Base-by-base conservation (phyloP, 2,329 filamentous ascomycete species). In the Sarocladium kiliense region DNA sequence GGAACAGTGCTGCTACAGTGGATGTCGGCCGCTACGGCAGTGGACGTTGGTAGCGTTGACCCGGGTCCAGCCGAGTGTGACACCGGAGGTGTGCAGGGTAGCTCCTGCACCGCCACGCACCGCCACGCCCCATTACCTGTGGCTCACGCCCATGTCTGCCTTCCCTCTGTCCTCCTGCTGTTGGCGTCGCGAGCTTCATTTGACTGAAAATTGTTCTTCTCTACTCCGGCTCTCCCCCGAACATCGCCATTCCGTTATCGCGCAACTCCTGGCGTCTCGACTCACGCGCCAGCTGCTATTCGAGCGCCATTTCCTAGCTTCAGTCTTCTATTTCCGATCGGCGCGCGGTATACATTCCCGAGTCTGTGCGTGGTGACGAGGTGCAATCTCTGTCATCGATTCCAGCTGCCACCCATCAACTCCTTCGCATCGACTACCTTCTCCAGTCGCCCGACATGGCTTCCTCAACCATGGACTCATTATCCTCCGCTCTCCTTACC, bases 401-500 rank as follows among this genome's bases (percentile, higher is more conserved):
- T 47, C 44, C 44, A 9, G n/a, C 44, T 23, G 18, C 3, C 25
- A 27, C 19, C 50, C 5, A 19, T 41, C 50, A 16, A 30, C 21
- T 19, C 21, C 50, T 25, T 27, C 34, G 27, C 30, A 30, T 41
- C 14, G 21, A 16, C 18, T 26, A 26, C 30, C 12, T 18, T 34
- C n/a, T 37, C 30, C 3, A 39, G 4, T 18, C 12, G 50, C 36
- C 32, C 36, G 36, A 39, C 65, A 83, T 84, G 80, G 75, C 78
- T 59, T 73, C 78, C 64, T 68, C 66, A 62, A 66, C 70, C 64
- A 62, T 79, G 74, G 72, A 78, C 80, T 62, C 76, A 84, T 65
- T 75, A 60, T 68, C 68, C 61, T 83, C 84, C 66, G 82, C 91
- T 63, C 70, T 96, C 62, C 79, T 82, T 65, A 81, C 86, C 66